These are phyloP conservation scores for Ophiostoma tasmaniense DNA, from an alignment of 2,329 filamentous ascomycete genomes.

Conservation along the genomic window DNA sequence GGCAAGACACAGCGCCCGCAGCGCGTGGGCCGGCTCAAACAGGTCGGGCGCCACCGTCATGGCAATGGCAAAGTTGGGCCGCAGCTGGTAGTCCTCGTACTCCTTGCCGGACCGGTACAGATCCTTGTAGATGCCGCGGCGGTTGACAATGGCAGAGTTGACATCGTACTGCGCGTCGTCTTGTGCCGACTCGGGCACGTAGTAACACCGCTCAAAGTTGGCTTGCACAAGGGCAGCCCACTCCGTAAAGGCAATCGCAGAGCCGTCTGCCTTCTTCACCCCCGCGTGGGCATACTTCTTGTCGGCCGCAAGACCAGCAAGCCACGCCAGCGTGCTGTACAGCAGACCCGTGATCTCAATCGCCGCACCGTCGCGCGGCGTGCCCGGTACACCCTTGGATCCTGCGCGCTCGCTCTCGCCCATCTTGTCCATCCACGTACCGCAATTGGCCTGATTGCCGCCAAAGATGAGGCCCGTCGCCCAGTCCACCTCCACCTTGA, in stretches of 20 bases:
- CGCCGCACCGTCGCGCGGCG: slow-evolving; percentile 90
- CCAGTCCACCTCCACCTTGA: slow-evolving; percentile 89
- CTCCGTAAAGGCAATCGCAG: slow-evolving; percentile 57
- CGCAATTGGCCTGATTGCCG: slow-evolving; percentile 89
- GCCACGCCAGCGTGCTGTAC: slow-evolving; percentile 83
- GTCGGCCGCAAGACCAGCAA: slow-evolving; percentile 55
- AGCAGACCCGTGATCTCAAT: slow-evolving; percentile 90
- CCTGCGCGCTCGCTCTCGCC: slow-evolving; percentile 88
- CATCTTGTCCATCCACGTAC: slow-evolving; percentile 99
- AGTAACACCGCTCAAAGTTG: slow-evolving; percentile 92
- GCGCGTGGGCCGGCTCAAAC: slow-evolving; percentile 70
- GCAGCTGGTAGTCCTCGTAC: slow-evolving; percentile 95
- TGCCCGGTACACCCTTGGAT: slow-evolving; percentile 88
- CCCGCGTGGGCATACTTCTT: slow-evolving; percentile 65
- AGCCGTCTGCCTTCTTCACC: slow-evolving; percentile 57
- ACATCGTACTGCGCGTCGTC: slow-evolving; percentile 75
- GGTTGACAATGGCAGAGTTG: slow-evolving; percentile 70
- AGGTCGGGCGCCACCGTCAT: slow-evolving; percentile 90
- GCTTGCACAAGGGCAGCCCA: slow-evolving; percentile 75
- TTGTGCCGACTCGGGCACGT: slow-evolving; percentile 59
- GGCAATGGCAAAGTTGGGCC: slow-evolving; percentile 87
- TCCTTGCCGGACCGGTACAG: slow-evolving; percentile 88
- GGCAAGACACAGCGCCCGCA: slow-evolving; percentile 69
- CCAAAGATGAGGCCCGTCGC: slow-evolving; percentile 83
- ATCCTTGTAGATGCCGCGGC: slow-evolving; percentile 96